These are phyloP conservation scores for Kuraishia molischiana DNA, from an alignment of 805 yeast genomes.

Conservation along the genomic window DNA sequence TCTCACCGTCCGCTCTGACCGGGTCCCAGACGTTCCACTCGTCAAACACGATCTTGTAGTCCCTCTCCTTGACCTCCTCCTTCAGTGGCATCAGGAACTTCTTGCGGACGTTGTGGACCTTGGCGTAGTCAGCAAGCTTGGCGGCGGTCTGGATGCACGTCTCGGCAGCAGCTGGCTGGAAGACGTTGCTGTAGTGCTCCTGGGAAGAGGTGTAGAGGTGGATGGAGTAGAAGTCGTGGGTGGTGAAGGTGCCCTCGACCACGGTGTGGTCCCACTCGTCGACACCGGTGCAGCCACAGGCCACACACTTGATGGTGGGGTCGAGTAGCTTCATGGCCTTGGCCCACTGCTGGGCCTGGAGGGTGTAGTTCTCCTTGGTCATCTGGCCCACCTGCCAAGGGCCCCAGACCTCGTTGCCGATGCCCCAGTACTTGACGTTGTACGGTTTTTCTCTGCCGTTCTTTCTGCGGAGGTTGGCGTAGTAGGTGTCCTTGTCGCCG, in stretches of 20 bases:
- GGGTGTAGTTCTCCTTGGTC: slow-evolving; percentile 18
- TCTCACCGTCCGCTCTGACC: slow-evolving; percentile 16
- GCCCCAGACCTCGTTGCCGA: slow-evolving; percentile 27
- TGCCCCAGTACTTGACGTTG: slow-evolving; percentile 24
- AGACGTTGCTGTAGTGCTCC: slow-evolving; percentile 18
- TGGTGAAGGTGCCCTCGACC: slow-evolving; percentile 14
- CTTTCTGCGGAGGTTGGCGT: slow-evolving; percentile 22
- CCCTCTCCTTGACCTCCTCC: slow-evolving; percentile 4
- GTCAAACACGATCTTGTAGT: slow-evolving; percentile 20
- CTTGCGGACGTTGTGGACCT: slow-evolving; percentile 8
- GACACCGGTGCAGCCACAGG: slow-evolving; percentile 22
- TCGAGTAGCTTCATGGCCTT: slow-evolving; percentile 23
- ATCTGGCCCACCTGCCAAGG: slow-evolving; percentile 25
- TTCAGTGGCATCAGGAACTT: not conserved
- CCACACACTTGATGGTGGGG: slow-evolving; percentile 15
- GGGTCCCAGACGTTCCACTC: slow-evolving; percentile 30
- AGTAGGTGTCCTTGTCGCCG: slow-evolving; percentile 19
- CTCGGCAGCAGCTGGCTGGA: slow-evolving; percentile 22
- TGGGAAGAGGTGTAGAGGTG: slow-evolving; percentile 19
- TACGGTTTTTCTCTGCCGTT: slow-evolving; percentile 24
- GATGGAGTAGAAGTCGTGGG: slow-evolving; percentile 21
- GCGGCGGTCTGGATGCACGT: slow-evolving; percentile 19
- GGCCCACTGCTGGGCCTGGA: slow-evolving; percentile 22
- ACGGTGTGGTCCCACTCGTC: slow-evolving; percentile 20
- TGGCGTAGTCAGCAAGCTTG: slow-evolving; percentile 19